Evolutionary conservation across 2,329 filamentous ascomycete genomes (phyloP), one percentile per base, ranked within the genome.

Genomic region (Sporothrix sp.): DNA sequence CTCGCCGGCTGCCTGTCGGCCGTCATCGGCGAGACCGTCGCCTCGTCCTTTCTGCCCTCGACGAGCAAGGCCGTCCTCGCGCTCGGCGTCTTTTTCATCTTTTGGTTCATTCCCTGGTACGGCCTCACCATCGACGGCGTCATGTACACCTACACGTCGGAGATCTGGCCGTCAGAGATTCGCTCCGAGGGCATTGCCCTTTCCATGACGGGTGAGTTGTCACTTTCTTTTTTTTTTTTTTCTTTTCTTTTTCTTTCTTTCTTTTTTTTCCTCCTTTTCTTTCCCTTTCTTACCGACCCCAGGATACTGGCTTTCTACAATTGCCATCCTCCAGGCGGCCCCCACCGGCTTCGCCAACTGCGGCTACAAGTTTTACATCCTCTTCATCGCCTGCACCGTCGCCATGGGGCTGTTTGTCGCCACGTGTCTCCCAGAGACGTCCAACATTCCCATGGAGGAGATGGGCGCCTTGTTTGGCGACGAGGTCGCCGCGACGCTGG

Each of bases 31-130:
- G 46, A 48, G 14, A 40, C 46, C 3, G 16, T 40, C 13, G 11
- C 37, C 9, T 39, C 46, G 16, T 48, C 46, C 2, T 23, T 23
- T 7, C 27, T 48, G 25, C 46, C 46, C n/a, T 23, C 46, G 11
- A 48, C 46, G 4, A 48, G 40, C 36, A 38, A 25, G 21, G 46
- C 13, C 25, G 20, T 38, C 8, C 36, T 48, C 18, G 46, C 18
- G 1, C 18, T 48, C 25, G 46, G 46, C 46, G 46, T 48, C 35
- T 48, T 48, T 8, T 48, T 48, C 36, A 40, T 48, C 3, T 48
- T 48, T 14, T 48, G 35, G 35, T 48, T 48, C 20, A 48, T 48
- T 27, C 46, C 46, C 16, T 48, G 46, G 46, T 48, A 48, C 46
- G 46, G 46, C 1, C 7, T 16, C 23, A 39, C n/a, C 16, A 18